Evolutionary conservation across 352 stramenopile genomes (phyloP).

Genomic region (Globisporangium iwayamae): DNA sequence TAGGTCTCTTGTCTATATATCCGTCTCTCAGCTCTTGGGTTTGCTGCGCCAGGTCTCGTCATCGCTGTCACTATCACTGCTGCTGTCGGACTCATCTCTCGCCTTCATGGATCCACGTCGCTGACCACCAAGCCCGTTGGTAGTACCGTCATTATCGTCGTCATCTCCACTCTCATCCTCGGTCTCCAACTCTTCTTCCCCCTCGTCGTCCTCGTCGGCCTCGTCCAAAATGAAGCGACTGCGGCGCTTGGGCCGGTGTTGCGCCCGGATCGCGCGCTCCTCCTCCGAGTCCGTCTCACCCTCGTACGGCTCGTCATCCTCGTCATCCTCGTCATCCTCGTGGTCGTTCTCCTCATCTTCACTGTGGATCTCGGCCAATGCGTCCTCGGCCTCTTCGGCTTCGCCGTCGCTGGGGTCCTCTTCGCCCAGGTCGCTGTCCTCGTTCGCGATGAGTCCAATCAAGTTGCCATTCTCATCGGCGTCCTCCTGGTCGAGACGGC

Average conservation of each 20-base stretch:
- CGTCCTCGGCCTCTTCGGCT: constrained; percentile 20
- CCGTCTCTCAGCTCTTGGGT: constrained; percentile 6
- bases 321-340: constrained; percentile 26
- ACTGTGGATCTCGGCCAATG: constrained; percentile 23
- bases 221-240: constrained; percentile 82
- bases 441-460: constrained; percentile 56
- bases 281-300: constrained; percentile 72
- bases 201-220: constrained; percentile 36
- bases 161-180: constrained; percentile 25
- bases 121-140: not conserved
- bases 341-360: constrained; percentile 30
- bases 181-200: constrained; percentile 18
- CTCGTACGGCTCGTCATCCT: constrained; percentile 36
- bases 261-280: constrained; percentile 30
- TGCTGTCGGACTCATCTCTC: constrained; percentile 1
- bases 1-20: not conserved
- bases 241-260: constrained; percentile 19
- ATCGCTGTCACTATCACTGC: constrained; percentile 15
- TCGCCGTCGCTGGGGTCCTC: constrained; percentile 37
- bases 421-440: constrained; percentile 66
- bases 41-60: constrained; percentile 21
- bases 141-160: not conserved
- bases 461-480: constrained; percentile 82
- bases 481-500: constrained; percentile 73
- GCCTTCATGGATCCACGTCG: not conserved